Percentiles rank a stretch among this genome's conserved stretches.
Conservation (phyloP, 1,139 yeast species). For the Hansenula lynferdii region DNA sequence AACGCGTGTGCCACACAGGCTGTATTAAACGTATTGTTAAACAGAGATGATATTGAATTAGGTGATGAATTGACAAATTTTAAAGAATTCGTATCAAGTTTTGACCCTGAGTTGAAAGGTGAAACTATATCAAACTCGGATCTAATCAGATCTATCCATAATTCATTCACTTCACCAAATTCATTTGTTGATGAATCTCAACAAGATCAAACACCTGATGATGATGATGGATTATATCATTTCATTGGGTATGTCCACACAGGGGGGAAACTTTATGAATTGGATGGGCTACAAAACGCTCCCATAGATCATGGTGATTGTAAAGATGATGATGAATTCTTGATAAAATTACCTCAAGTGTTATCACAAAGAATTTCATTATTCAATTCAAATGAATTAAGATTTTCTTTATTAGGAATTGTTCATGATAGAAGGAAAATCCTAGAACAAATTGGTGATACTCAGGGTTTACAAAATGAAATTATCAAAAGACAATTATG, state of each 20-base stretch:
- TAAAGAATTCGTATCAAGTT: slow-evolving; percentile 45
- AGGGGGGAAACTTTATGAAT: slow-evolving; percentile 51
- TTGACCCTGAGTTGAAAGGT: slow-evolving; percentile 57
- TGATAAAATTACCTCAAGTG: slow-evolving; percentile 38
- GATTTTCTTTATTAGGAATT: slow-evolving; percentile 55
- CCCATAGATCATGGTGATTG: slow-evolving; percentile 54
- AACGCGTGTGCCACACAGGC: slow-evolving; percentile 82
- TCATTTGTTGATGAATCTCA: slow-evolving; percentile 41
- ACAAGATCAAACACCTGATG: slow-evolving; percentile 29
- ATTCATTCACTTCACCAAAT: slow-evolving; percentile 58
- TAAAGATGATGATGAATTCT: slow-evolving; percentile 36
- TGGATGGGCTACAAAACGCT: slow-evolving; percentile 58
- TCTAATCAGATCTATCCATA: slow-evolving; percentile 52
- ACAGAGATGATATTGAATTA: slow-evolving; percentile 37
- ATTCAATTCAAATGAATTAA: slow-evolving; percentile 44
- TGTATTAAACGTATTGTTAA: slow-evolving; percentile 53
- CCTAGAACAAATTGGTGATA: slow-evolving; percentile 36
- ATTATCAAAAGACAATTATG: slow-evolving; percentile 32
- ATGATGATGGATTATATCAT: slow-evolving; percentile 56
- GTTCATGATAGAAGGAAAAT: slow-evolving; percentile 45
- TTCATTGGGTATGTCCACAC: slow-evolving; percentile 52
- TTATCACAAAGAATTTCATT: slow-evolving; percentile 41
- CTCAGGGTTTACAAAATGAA: slow-evolving; percentile 28
- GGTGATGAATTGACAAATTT: slow-evolving; percentile 50
- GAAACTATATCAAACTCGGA: slow-evolving; percentile 64